These are phyloP conservation scores for Cytospora piceae DNA, from an alignment of 2,329 filamentous ascomycete genomes.

Conservation along the genomic window DNA sequence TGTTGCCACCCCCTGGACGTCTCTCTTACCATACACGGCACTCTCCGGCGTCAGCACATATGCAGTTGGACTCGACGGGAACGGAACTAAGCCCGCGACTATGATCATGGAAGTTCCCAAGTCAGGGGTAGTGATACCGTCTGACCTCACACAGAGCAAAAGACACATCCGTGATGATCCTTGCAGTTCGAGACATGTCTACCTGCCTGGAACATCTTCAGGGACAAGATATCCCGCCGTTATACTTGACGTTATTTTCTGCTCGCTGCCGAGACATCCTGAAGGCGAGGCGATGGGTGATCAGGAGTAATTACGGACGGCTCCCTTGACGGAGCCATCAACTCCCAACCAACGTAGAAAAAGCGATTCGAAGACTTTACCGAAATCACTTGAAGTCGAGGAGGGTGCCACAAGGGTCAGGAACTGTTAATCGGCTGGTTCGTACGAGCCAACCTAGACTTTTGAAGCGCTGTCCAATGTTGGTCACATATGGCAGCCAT, in stretches of 20 bases:
- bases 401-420: not conserved
- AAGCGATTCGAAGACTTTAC: not conserved
- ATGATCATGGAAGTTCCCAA: not conserved
- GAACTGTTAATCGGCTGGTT: not conserved
- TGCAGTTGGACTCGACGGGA: not conserved
- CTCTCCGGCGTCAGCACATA: not conserved
- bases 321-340: not conserved
- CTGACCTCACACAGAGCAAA: not conserved
- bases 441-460: not conserved
- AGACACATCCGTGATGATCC: not conserved
- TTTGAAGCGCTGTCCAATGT: not conserved
- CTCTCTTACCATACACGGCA: not conserved
- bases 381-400: not conserved
- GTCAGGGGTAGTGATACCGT: not conserved
- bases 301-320: not conserved
- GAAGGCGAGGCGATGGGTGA: not conserved
- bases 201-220: not conserved
- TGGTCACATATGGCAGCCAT: not conserved
- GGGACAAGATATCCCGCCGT: not conserved
- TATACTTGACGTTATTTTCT: not conserved
- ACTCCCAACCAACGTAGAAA: not conserved
- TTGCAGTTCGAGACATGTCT: not conserved
- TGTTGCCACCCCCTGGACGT: not conserved
- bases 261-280: not conserved
- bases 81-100: not conserved